These are phyloP conservation scores for Anastatica hierochuntica DNA, from an alignment of 345 rosid species.

Conservation along the genomic window DNA sequence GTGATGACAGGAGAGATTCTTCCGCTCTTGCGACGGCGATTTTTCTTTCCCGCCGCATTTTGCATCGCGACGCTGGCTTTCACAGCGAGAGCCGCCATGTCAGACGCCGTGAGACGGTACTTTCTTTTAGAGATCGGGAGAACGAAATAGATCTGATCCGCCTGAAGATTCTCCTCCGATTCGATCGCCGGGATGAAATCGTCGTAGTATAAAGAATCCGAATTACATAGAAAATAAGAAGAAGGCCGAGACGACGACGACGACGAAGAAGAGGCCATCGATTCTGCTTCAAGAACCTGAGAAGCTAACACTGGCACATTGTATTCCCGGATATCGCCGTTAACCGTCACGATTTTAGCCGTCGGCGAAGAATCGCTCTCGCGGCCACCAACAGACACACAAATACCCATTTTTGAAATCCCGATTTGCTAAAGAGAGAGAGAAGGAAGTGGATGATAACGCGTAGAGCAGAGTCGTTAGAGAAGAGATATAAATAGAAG, in stretches of 20 bases:
- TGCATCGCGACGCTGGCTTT: conserved; percentile 75
- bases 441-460: no score
- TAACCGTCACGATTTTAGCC: conserved; percentile 56
- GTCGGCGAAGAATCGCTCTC: conserved; percentile 18
- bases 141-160: conserved; percentile 58
- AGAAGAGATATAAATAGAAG: no score
- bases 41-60: conserved; percentile 23
- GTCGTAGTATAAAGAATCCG: conserved; percentile 54
- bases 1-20: conserved; percentile 50
- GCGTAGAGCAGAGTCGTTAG: no score
- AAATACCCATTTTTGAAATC: conserved; percentile 57
- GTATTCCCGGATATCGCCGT: conserved; percentile 58
- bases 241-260: conserved; percentile 26
- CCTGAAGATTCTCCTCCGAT: conserved; percentile 26
- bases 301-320: conserved; percentile 40
- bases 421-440: no score
- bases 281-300: conserved; percentile 38
- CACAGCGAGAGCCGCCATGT: conserved; percentile 92
- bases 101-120: conserved; percentile 49
- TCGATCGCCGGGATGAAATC: conserved; percentile 47
- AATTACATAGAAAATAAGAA: conserved; percentile 45
- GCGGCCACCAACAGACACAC: conserved; percentile 28
- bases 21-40: conserved; percentile 30
- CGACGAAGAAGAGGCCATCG: conserved; percentile 16
- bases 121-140: conserved; percentile 59